Evolutionary conservation across 2,329 filamentous ascomycete genomes (phyloP).

Genomic region (Exserohilum rostratum): DNA sequence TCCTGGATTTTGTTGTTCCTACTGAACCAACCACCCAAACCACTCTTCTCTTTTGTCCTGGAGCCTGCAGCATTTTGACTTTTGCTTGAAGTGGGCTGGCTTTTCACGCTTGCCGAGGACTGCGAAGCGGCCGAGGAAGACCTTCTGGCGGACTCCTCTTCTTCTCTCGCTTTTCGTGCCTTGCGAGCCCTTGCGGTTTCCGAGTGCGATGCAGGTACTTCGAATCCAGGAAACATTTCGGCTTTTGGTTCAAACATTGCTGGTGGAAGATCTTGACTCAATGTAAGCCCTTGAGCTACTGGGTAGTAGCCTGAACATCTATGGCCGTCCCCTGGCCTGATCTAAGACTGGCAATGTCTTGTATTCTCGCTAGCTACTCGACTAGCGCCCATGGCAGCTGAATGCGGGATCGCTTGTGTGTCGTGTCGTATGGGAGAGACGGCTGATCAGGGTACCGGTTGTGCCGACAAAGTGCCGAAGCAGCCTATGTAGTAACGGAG

Average conservation of each 20-base stretch:
- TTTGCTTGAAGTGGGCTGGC: conserved; percentile 10
- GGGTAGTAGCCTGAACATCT: neutral
- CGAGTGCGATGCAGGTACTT: conserved; percentile 32
- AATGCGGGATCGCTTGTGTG: neutral
- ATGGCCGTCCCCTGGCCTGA: conserved; percentile 3
- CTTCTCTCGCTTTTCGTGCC: conserved; percentile 26
- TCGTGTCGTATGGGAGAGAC: neutral
- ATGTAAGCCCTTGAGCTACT: conserved; percentile 1
- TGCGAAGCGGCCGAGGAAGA: conserved; percentile 29
- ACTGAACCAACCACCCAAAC: conserved; percentile 27
- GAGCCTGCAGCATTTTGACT: conserved; percentile 9
- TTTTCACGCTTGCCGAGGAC: conserved; percentile 29
- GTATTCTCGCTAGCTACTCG: conserved; percentile 2
- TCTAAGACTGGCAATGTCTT: neutral
- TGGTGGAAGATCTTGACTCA: conserved; percentile 10
- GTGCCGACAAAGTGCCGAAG: conserved; percentile 3
- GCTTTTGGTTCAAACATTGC: conserved; percentile 4
- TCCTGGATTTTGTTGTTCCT: conserved; percentile 32
- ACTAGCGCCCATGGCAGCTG: conserved; percentile 2
- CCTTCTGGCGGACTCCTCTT: conserved; percentile 25
- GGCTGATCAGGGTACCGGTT: neutral
- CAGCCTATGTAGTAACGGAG: neutral
- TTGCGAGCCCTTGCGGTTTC: conserved; percentile 36
- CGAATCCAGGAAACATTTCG: conserved; percentile 37
- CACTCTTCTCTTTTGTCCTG: conserved; percentile 19